Conservation (phyloP, 106 monocot genomes). For the Gastrodia elata region DNA sequence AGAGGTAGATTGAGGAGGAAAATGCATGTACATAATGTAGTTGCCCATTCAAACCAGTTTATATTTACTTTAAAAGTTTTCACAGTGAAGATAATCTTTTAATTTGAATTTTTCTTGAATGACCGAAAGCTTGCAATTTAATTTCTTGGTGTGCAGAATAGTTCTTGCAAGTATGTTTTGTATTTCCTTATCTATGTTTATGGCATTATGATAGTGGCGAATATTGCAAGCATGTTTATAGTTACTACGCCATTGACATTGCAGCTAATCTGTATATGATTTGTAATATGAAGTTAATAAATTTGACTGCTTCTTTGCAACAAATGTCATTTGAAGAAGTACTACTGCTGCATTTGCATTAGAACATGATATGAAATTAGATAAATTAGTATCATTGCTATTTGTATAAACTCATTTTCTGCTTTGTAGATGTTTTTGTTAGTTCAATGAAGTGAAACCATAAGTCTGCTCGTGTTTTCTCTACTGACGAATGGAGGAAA, state of each 20-base stretch:
- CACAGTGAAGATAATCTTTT: not conserved
- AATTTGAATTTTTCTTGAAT: not conserved
- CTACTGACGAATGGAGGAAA: not conserved
- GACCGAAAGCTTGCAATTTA: not conserved
- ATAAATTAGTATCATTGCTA: not conserved
- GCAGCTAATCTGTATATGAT: not conserved
- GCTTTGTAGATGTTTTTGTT: not conserved
- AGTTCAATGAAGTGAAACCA: not conserved
- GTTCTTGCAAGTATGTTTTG: not conserved
- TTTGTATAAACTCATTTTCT: not conserved
- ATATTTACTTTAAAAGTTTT: not conserved
- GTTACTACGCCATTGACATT: not conserved
- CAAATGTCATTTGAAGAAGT: too few relatives aligned
- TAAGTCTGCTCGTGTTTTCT: not conserved
- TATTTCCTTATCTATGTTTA: not conserved
- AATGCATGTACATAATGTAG: not conserved
- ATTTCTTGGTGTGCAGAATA: not conserved
- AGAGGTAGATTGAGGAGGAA: not conserved
- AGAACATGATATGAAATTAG: not conserved
- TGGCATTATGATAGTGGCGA: not conserved
- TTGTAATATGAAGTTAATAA: too few relatives aligned
- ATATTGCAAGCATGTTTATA: not conserved
- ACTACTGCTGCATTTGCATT: not conserved
- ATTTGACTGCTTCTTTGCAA: too few relatives aligned
- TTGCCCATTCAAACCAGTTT: not conserved